A percentile compares a stretch with the other conserved stretches of the same genome.
These are phyloP conservation scores for Suhomyces bolitotheri DNA, from an alignment of 1,139 yeast genomes.

Conservation along the genomic window DNA sequence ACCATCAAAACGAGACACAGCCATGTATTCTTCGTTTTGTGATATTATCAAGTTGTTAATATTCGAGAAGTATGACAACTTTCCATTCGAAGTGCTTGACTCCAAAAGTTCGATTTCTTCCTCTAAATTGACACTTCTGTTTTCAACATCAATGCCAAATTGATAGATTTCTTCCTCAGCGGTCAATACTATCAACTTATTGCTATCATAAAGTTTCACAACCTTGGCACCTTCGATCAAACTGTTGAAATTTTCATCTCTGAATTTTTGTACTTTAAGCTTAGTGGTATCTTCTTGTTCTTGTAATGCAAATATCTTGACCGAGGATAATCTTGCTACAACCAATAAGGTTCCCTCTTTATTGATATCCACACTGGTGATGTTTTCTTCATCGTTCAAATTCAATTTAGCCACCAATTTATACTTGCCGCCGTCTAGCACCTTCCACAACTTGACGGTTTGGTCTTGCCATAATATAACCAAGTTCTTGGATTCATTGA, in stretches of 20 bases:
- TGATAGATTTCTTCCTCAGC: conserved; percentile 64
- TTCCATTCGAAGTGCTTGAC: conserved; percentile 18
- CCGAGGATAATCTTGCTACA: conserved; percentile 68
- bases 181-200: conserved; percentile 55
- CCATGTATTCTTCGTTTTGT: conserved; percentile 44
- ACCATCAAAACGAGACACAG: conserved; percentile 65
- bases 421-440: conserved; percentile 41
- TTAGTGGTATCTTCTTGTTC: conserved; percentile 28
- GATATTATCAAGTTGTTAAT: conserved; percentile 55
- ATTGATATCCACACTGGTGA: conserved; percentile 69
- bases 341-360: conserved; percentile 65
- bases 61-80: conserved; percentile 39
- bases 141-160: conserved; percentile 39
- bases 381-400: conserved; percentile 77
- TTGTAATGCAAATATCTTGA: conserved; percentile 63
- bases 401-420: conserved; percentile 65
- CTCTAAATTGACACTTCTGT: conserved; percentile 28
- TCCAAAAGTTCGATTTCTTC: conserved; percentile 46
- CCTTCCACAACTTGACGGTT: conserved; percentile 75
- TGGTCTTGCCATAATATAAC: conserved; percentile 83
- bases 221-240: conserved; percentile 57
- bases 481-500: conserved; percentile 50
- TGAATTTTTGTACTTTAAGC: conserved; percentile 52
- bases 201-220: conserved; percentile 45
- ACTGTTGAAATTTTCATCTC: conserved; percentile 49